Evolutionary conservation across 1,139 yeast species (phyloP), one percentile per base, ranked within the genome.

Genomic region (Suhomyces guaymorum): DNA sequence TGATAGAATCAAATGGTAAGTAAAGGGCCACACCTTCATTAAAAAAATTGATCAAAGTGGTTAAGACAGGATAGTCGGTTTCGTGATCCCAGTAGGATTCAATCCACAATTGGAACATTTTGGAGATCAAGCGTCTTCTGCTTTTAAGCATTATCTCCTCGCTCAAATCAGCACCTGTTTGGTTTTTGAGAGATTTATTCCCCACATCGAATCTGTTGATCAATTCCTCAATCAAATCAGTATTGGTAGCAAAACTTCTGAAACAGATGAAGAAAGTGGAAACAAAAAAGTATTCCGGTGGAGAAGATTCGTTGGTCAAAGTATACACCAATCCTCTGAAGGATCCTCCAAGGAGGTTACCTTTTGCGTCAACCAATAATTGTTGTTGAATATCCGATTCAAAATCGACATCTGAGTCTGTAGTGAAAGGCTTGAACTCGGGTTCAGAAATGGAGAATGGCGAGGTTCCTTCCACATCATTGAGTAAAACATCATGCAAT

Each of bases 41-140:
- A 53, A 86, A 82, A 51, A 88, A 83, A 52, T 83, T 83, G 25
- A 85, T 70, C 51, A 88, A 62, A 0, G 88, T 80, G 8, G 92
- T 78, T 30, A 89, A 59, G 21, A 80, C 66, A 15, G 61, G 64
- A 42, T 73, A 75, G 53, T 88, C 96, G 10, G 64, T 50, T 21
- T 74, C 70, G 37, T 71, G 76, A 47, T 79, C 76, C 96, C 96
- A 90, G 54, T 83, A 88, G 35, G 92, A 82, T 57, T 87, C 95
- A 59, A 89, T 62, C 97, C 97, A 90, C 32, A 80, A 65, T 51
- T 79, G 84, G 50, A 88, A 78, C 58, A 84, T 68, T 47, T 75
- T 78, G 44, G 82, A 78, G 26, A 87, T 78, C 36, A 82, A 62
- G 41, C 80, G 75, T 50, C 95, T 68, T 54, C 95, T 71, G 46